Evolutionary conservation across 768 basidiomycete species (phyloP).

Genomic region (Amanita pallidorosea): DNA sequence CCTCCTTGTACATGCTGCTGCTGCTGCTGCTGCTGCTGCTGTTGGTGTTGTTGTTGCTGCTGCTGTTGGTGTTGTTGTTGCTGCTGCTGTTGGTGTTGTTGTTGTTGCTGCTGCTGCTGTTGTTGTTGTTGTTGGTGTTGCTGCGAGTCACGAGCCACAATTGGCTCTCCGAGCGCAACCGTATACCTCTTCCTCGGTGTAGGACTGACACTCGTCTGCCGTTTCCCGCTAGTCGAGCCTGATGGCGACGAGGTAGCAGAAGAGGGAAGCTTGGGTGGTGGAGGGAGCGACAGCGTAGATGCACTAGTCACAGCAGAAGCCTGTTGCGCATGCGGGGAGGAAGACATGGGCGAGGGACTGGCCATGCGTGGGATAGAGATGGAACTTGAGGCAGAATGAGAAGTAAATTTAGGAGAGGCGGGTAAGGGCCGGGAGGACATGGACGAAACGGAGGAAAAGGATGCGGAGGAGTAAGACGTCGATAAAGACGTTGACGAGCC

Average conservation of each 20-base stretch:
- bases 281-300: constrained; percentile 4
- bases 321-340: neutral
- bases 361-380: constrained; percentile 9
- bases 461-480: constrained; percentile 15
- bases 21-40: constrained; percentile 4
- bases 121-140: constrained; percentile 8
- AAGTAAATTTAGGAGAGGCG: constrained; percentile 5
- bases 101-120: constrained; percentile 10
- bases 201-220: constrained; percentile 50
- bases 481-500: constrained; percentile 12
- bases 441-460: constrained; percentile 17
- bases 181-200: constrained; percentile 82
- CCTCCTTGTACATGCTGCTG: no score
- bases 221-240: constrained; percentile 18
- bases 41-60: neutral
- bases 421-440: constrained; percentile 8
- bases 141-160: constrained; percentile 30
- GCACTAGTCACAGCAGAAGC: neutral
- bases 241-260: constrained; percentile 26
- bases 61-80: no score
- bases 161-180: constrained; percentile 71
- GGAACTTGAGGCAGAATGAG: constrained; percentile 1
- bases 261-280: constrained; percentile 3
- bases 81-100: constrained; percentile 10
- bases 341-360: constrained; percentile 12